A percentile compares a stretch with the other conserved stretches of the same genome.
phyloP scores from a whole-genome alignment of 2,329 filamentous ascomycete species.

The Elsinoe australis region DNA sequence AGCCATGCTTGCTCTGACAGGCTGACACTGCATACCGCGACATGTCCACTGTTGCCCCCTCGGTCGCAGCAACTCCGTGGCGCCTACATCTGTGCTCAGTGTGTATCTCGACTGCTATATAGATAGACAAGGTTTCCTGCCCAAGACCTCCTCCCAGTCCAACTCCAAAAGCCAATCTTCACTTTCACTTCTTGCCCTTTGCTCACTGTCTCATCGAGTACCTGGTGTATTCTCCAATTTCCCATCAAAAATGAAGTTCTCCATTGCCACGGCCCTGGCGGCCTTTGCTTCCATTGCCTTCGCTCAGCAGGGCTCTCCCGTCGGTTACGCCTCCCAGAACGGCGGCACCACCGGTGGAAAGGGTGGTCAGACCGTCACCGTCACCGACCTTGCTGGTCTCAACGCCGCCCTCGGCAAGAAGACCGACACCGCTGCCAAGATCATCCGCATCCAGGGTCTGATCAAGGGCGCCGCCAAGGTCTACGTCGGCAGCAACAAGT shows the following conservation, averaged over 20 bases:
- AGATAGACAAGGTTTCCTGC: neutral
- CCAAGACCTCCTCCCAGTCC: no score
- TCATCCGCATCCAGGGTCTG: constrained; percentile 42
- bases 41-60: neutral
- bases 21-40: constrained; percentile 8
- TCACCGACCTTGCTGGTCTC: constrained; percentile 39
- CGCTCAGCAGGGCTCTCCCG: constrained; percentile 20
- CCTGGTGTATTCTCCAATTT: neutral
- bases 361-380: constrained; percentile 40
- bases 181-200: neutral
- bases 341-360: constrained; percentile 41
- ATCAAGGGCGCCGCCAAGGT: constrained; percentile 39
- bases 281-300: constrained; percentile 23
- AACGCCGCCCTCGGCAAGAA: constrained; percentile 30
- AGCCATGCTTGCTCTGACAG: neutral
- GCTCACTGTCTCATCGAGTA: neutral
- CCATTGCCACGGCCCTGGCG: constrained; percentile 22
- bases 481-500: constrained; percentile 44
- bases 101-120: neutral
- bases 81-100: neutral
- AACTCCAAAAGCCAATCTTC: neutral
- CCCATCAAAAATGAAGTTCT: neutral
- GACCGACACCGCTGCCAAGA: constrained; percentile 33
- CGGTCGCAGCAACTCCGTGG: constrained; percentile 7
- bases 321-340: constrained; percentile 26